A percentile compares a stretch with the other conserved stretches of the same genome.
Conservation (phyloP, 2,329 filamentous ascomycete species). For the Achaetomium macrosporum region DNA sequence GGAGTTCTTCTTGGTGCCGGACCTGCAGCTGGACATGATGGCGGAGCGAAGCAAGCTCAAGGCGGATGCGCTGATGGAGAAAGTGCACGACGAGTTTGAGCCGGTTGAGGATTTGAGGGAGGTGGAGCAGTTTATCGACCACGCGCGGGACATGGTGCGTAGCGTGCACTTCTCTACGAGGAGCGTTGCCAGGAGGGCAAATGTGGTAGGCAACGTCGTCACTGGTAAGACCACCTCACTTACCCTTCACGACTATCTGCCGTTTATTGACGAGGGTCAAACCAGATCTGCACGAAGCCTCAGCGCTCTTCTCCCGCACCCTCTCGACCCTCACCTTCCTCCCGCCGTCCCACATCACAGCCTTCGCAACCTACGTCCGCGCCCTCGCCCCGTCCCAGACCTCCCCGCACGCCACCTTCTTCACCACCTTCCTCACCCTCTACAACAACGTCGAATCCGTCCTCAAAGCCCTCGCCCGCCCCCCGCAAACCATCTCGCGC, state of each 20-base stretch:
- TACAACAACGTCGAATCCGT: conserved; percentile 80
- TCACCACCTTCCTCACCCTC: conserved; percentile 71
- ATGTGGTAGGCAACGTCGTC: conserved; percentile 61
- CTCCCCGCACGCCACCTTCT: conserved; percentile 66
- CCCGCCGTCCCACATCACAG: conserved; percentile 59
- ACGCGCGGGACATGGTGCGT: conserved; percentile 84
- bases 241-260: background rate
- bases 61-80: conserved; percentile 74
- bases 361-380: conserved; percentile 66
- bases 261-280: background rate
- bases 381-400: conserved; percentile 62
- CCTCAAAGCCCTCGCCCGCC: conserved; percentile 70
- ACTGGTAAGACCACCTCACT: conserved; percentile 42
- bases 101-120: conserved; percentile 79
- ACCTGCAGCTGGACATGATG: conserved; percentile 86
- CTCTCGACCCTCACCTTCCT: conserved; percentile 59
- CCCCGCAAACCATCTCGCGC: conserved; percentile 67
- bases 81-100: conserved; percentile 80
- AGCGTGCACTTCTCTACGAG: conserved; percentile 78
- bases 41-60: conserved; percentile 82
- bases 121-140: conserved; percentile 87
- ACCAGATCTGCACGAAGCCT: conserved; percentile 63
- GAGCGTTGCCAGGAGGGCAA: conserved; percentile 73
- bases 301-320: conserved; percentile 47
- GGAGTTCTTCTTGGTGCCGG: conserved; percentile 97